phyloP scores from a whole-genome alignment of 2,329 filamentous ascomycete species.

The Incumbomyces delicatus region DNA sequence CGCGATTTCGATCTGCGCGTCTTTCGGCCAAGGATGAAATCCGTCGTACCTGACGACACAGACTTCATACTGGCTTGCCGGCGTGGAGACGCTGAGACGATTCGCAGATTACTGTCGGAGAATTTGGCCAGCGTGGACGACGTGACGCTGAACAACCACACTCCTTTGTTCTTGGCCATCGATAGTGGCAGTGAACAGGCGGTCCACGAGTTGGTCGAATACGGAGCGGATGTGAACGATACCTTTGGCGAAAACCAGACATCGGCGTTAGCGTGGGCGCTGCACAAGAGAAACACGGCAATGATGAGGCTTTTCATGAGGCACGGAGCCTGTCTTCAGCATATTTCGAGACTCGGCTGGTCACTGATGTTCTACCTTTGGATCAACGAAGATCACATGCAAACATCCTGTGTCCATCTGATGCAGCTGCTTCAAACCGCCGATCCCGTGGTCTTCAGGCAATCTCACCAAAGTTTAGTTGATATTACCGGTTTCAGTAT shows the following conservation, averaged over 20 bases:
- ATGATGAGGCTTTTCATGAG: constrained; percentile 2
- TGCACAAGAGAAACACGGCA: constrained; percentile 1
- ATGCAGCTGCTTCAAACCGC: neutral
- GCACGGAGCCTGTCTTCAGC: constrained; percentile 1
- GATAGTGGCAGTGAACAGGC: constrained; percentile 5
- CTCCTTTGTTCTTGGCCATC: constrained; percentile 8
- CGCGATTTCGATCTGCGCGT: too few relatives aligned
- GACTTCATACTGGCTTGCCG: too few relatives aligned
- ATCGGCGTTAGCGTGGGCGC: constrained; percentile 2
- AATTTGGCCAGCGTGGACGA: too few relatives aligned
- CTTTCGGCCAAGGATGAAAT: too few relatives aligned
- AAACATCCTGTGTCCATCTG: constrained; percentile 1
- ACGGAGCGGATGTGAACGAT: constrained; percentile 7
- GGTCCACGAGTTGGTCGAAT: constrained; percentile 6
- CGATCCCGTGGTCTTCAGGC: too few relatives aligned
- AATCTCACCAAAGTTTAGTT: neutral
- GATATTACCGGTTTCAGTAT: constrained; percentile 5
- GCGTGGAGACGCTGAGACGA: too few relatives aligned
- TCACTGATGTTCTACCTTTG: constrained; percentile 7
- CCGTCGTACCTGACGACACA: too few relatives aligned
- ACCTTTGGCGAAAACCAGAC: constrained; percentile 6
- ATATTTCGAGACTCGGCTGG: neutral
- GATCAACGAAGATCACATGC: neutral
- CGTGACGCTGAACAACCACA: neutral
- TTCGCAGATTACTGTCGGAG: too few relatives aligned